A percentile compares a stretch with the other conserved stretches of the same genome.
Evolutionary conservation across 192 early-diverging fungal species (phyloP).

Genomic region (Dissophora globulifera): DNA sequence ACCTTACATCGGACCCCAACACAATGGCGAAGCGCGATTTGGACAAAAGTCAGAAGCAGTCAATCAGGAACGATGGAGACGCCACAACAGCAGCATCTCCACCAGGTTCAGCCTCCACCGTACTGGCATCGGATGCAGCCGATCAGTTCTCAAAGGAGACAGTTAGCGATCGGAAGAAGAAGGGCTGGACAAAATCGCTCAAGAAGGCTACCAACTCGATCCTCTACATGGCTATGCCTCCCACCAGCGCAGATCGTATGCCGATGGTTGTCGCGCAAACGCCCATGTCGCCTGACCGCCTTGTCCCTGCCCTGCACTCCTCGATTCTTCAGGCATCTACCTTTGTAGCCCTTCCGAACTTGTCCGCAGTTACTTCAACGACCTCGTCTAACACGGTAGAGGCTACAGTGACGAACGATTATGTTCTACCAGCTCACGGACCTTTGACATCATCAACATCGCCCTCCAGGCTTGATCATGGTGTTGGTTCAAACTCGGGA

Average conservation of each 20-base stretch:
- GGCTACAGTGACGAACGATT: no score
- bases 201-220: conserved; percentile 53
- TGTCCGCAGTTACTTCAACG: background rate
- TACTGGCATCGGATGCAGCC: conserved; percentile 10
- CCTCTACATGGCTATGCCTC: conserved; percentile 52
- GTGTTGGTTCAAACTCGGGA: background rate
- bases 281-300: conserved; percentile 45
- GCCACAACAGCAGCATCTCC: background rate
- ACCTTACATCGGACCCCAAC: background rate
- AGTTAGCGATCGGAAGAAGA: conserved; percentile 19
- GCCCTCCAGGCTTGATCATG: background rate
- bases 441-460: conserved; percentile 2
- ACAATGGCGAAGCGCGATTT: conserved; percentile 18
- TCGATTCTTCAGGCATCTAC: conserved; percentile 13
- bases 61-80: background rate
- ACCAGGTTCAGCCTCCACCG: background rate
- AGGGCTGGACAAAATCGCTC: conserved; percentile 43
- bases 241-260: conserved; percentile 30
- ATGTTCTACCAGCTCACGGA: no score
- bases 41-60: background rate
- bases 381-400: background rate
- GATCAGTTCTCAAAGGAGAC: conserved; percentile 40
- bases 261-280: conserved; percentile 51
- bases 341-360: background rate
- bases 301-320: conserved; percentile 28